Evolutionary conservation across 2,329 filamentous ascomycete species (phyloP), one percentile per base, ranked within the genome.

Genomic region (Chaetomium globosum): DNA sequence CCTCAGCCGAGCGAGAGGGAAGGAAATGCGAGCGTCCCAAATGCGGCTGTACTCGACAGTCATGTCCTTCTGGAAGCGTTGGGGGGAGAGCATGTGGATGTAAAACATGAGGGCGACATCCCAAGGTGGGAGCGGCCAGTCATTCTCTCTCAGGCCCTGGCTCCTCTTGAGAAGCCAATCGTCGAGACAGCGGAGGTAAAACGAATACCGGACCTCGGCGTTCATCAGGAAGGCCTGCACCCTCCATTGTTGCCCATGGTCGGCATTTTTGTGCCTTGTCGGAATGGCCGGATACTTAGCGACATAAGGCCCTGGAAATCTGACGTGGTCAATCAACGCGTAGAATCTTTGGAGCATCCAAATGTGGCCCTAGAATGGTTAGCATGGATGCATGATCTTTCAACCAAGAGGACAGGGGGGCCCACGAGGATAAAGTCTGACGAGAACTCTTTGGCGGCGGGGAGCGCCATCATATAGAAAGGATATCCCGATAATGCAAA

Each of bases 41-140:
- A 68, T 39, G 21, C 13, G 5, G 3, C n/a, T 57, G 53, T 59
- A 66, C 9, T 55, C n/a, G 12, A 8, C 19, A 2, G 12, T n/a
- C 12, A 65, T 39, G 46, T 68, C 66, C 23, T 39, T 33, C 43
- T 21, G n/a, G 39, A 59, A 66, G 16, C 33, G 30, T 0, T 59
- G 31, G 16, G 66, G 66, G 5, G 52, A 51, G 19, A 68, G 55
- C 21, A 68, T 43, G 53, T 68, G 66, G 4, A 54, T 59, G 54
- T 68, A 68, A 23, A 68, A 66, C 16, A 68, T 59, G 30, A 68
- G 19, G 26, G 60, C 64, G 6, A 68, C 66, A 21, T 68, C 64
- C 65, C 66, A 68, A 4, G 66, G 66, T 1, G 66, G 66, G 4
- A 67, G 52, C 6, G 66, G 66, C 63, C 57, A 61, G 30, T 39